Conservation (phyloP, 2,329 filamentous ascomycete genomes). For the Aspergillus latus region DNA sequence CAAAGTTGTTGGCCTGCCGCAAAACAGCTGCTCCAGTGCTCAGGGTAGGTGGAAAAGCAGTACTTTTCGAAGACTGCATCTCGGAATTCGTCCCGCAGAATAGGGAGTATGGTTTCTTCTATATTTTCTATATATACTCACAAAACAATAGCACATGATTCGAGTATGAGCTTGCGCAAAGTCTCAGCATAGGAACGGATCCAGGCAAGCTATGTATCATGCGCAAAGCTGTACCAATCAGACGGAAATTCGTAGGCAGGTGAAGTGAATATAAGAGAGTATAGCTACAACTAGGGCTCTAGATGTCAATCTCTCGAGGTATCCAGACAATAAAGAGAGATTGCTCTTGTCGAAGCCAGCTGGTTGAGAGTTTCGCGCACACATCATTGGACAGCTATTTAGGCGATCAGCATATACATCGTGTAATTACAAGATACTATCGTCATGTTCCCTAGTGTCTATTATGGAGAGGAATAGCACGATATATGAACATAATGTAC, state of each 20-base stretch:
- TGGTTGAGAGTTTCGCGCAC: background rate
- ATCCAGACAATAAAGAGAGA: conserved; percentile 35
- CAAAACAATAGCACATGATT: conserved; percentile 41
- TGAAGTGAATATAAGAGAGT: conserved; percentile 37
- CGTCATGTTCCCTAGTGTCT: background rate
- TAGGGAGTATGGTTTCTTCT: too few relatives aligned
- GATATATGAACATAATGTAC: background rate
- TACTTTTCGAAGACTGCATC: background rate
- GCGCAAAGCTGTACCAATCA: conserved; percentile 46
- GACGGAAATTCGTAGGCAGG: conserved; percentile 41
- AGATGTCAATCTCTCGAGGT: conserved; percentile 40
- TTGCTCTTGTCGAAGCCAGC: background rate
- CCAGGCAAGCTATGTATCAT: conserved; percentile 51
- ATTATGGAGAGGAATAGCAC: background rate
- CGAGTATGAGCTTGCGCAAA: conserved; percentile 44
- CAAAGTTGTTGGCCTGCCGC: background rate
- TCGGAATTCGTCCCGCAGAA: background rate
- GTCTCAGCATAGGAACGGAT: conserved; percentile 40
- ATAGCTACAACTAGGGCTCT: conserved; percentile 42
- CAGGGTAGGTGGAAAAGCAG: background rate
- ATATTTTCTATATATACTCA: background rate
- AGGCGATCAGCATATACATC: background rate
- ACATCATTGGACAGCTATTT: background rate
- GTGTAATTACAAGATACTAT: background rate
- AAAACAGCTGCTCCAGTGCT: background rate